Conservation (phyloP, 2,329 filamentous ascomycete genomes). For the Talaromyces sp. region DNA sequence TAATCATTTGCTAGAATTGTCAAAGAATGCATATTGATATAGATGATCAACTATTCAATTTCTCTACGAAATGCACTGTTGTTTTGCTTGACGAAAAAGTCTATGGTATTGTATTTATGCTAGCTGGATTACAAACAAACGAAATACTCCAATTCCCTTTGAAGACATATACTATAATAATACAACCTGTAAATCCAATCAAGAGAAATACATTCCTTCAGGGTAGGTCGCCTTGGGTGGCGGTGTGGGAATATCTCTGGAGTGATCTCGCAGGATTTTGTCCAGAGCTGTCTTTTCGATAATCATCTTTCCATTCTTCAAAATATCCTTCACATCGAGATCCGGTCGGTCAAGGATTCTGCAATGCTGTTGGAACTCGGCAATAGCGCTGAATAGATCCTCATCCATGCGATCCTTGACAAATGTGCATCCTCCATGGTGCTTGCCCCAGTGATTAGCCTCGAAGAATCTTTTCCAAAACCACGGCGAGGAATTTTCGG, state of each 20-base stretch:
- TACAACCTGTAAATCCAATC: constrained; percentile 10
- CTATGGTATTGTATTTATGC: neutral
- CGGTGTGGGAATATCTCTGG: constrained; percentile 37
- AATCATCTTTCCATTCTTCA: constrained; percentile 79
- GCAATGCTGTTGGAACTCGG: constrained; percentile 61
- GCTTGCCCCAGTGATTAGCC: constrained; percentile 65
- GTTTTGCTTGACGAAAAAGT: neutral
- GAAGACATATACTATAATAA: constrained; percentile 15
- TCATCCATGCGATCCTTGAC: constrained; percentile 62
- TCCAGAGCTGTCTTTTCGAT: constrained; percentile 79
- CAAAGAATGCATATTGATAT: neutral
- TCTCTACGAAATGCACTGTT: neutral
- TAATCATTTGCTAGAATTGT: neutral
- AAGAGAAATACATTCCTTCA: constrained; percentile 14
- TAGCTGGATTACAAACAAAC: constrained; percentile 5
- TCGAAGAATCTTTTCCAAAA: constrained; percentile 66
- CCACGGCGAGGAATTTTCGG: constrained; percentile 50
- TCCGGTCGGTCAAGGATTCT: constrained; percentile 67
- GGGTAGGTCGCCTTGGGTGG: constrained; percentile 31
- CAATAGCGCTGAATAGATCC: constrained; percentile 64
- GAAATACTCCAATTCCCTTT: constrained; percentile 5
- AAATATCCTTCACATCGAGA: constrained; percentile 91
- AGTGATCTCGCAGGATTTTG: constrained; percentile 67
- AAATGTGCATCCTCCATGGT: constrained; percentile 68
- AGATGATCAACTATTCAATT: neutral